phyloP scores from a whole-genome alignment of 208 protist genomes.

The Crithidia acanthocephali region DNA sequence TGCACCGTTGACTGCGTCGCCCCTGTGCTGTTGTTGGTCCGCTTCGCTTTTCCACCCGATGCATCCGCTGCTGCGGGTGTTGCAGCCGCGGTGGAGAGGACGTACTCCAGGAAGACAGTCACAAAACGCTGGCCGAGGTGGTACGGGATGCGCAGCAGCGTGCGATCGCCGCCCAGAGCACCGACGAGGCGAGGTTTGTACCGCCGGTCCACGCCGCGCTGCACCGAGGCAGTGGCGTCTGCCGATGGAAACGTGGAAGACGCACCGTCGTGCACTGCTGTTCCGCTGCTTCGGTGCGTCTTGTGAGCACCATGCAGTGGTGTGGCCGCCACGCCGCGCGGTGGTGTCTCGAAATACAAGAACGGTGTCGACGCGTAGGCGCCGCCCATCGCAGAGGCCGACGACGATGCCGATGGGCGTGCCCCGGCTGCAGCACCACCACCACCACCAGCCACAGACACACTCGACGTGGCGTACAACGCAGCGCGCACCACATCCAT shows the following conservation, averaged over 20 bases:
- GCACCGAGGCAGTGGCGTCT: neutral
- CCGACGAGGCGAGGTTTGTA: conserved; percentile 19
- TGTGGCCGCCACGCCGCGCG: too few relatives aligned
- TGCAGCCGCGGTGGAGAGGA: conserved; percentile 11
- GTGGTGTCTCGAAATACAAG: too few relatives aligned
- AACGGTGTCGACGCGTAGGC: neutral
- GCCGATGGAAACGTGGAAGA: neutral
- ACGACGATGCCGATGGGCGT: too few relatives aligned
- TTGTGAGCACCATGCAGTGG: too few relatives aligned
- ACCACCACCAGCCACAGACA: neutral
- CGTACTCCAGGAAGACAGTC: conserved; percentile 7
- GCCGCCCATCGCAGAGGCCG: neutral
- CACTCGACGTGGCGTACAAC: conserved; percentile 19
- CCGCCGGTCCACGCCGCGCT: conserved; percentile 2
- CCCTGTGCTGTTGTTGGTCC: too few relatives aligned
- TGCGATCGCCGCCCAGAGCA: conserved; percentile 26
- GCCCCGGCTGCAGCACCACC: too few relatives aligned
- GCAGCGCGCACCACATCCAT: conserved; percentile 33
- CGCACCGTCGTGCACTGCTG: too few relatives aligned
- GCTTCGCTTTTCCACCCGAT: too few relatives aligned
- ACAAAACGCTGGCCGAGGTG: conserved; percentile 58
- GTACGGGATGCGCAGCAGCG: conserved; percentile 55
- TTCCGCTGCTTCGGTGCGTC: too few relatives aligned
- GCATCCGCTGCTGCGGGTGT: neutral
- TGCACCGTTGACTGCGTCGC: too few relatives aligned